Percentiles rank a stretch among this genome's conserved stretches.
phyloP scores from a whole-genome alignment of 148 eudicot genomes.

The Selenicereus undatus region DNA sequence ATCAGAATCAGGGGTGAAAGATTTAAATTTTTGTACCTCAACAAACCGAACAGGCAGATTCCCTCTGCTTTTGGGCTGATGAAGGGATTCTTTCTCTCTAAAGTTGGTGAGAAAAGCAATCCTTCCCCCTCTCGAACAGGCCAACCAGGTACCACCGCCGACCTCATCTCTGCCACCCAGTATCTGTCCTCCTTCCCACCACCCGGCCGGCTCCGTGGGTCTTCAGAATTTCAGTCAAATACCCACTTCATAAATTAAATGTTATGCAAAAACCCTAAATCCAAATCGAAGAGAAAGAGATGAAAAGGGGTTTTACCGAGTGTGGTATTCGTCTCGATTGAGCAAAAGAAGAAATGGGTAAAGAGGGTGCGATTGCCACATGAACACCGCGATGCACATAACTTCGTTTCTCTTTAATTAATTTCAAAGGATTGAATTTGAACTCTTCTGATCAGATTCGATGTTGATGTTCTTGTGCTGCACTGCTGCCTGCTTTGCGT shows the following conservation, averaged over 20 bases:
- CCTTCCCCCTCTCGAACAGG: constrained; percentile 56
- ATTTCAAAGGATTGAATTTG: not conserved
- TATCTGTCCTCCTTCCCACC: constrained; percentile 84
- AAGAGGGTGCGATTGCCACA: constrained; percentile 78
- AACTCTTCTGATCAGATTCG: not conserved
- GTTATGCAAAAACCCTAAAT: not conserved
- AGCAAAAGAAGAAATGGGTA: constrained; percentile 70
- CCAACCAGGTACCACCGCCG: constrained; percentile 90
- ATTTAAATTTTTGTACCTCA: constrained; percentile 37
- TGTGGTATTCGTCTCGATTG: constrained; percentile 78
- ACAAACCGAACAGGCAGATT: constrained; percentile 75
- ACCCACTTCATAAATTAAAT: constrained; percentile 4
- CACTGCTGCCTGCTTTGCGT: not conserved
- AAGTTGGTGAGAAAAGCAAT: constrained; percentile 80
- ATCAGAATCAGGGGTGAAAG: not conserved
- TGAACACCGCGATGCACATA: constrained; percentile 79
- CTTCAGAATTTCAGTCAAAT: constrained; percentile 24
- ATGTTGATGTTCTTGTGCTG: not conserved
- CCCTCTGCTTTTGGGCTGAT: constrained; percentile 62
- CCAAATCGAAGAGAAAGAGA: not conserved
- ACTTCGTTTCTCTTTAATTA: not conserved
- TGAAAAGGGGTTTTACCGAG: constrained; percentile 34
- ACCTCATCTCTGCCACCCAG: constrained; percentile 77
- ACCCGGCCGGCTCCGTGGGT: constrained; percentile 58
- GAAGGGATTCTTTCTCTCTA: constrained; percentile 37